Base-by-base conservation (phyloP, 1,284 basidiomycete species). In the Boletellus deceptivus region DNA sequence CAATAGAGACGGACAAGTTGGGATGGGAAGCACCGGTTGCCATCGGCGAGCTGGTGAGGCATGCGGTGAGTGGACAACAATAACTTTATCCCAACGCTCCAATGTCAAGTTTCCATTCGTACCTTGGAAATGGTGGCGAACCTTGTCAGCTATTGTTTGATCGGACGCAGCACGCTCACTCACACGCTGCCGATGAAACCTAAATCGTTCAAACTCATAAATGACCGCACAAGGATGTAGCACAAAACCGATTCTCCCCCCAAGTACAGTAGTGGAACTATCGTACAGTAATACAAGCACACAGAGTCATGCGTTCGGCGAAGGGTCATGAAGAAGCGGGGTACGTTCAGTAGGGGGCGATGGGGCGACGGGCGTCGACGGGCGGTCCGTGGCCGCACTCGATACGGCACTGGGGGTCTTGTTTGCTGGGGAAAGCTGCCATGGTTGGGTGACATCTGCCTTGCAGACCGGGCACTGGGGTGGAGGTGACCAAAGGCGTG, bases 381-480 rank as follows among this genome's bases (percentile, higher is more conserved):
- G 43, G 2, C 4, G 54, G 25, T 50, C 45, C 18, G 49, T n/a
- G 4, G 57, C 49, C 13, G 48, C 4, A 25, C 18, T 49, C 8
- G 64, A 25, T 20, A 53, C 3, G 1, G 49, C 16, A 27, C 43
- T 41, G 33, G 52, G 44, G 3, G 40, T 16, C 27, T 62, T 64
- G 38, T 55, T 42, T 3, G 37, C 13, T 14, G 47, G 48, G 31
- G 63, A 57, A 36, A 62, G 56, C 4, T 69, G 63, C 68, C 60
- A 71, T 10, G 87, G 84, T 49, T 83, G 78, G 3, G 91, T 93
- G 35, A 93, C 91, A 63, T 93, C 91, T 39, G 89, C 85, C 67
- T 93, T 90, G 73, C 91, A 93, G 1, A 93, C 79, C 14, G 91
- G 91, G 60, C 91, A 94, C 91, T 94, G 59, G 36, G 24, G 50